Base-by-base conservation (phyloP, 1,284 basidiomycete species). In the Cystobasidium sp. region DNA sequence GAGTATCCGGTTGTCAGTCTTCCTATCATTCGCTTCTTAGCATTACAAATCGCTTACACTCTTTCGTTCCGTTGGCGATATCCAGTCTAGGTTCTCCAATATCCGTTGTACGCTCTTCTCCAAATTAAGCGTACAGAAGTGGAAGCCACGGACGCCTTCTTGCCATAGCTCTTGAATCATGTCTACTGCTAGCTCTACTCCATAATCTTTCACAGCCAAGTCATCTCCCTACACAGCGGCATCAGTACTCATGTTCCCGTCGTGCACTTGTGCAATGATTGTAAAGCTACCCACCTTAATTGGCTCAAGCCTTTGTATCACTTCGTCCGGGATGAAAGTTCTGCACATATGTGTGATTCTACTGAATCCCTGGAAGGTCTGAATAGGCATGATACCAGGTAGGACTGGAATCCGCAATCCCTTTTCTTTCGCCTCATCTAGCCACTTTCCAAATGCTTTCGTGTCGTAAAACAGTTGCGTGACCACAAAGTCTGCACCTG, bases 391-490 rank as follows among this genome's bases (percentile, higher is more conserved):
- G 80, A 99, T 92, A 51, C 93, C 93, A 24, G 97, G 97, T 6
- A 99, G 89, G 81, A 99, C 94, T 18, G 97, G 96, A 31, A 96
- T 87, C 0, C 89, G 93, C 83, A 99, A 97, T 8, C 96, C 83
- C 56, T 78, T 77, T 47, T 77, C 77, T 47, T 80, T 77, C 14
- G 82, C 80, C 46, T 68, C 53, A 78, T 88, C 89, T 75, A 94
- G 92, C 93, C 93, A 96, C 49, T 85, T 84, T 77, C 92, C 87
- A 83, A 95, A 96, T 77, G 93, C 81, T 64, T 94, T 88, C 68
- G 90, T 88, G 80, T 96, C 93, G 84, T 94, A 96, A 84, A 96
- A 96, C 90, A 96, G 93, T 83, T 96, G 93, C 0, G 93, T 96
- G 84, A 96, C 93, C 82, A 96, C 94, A 83, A 95, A 92, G 83